phyloP scores from a whole-genome alignment of 805 yeast genomes.

The Metschnikowia cubensis region DNA sequence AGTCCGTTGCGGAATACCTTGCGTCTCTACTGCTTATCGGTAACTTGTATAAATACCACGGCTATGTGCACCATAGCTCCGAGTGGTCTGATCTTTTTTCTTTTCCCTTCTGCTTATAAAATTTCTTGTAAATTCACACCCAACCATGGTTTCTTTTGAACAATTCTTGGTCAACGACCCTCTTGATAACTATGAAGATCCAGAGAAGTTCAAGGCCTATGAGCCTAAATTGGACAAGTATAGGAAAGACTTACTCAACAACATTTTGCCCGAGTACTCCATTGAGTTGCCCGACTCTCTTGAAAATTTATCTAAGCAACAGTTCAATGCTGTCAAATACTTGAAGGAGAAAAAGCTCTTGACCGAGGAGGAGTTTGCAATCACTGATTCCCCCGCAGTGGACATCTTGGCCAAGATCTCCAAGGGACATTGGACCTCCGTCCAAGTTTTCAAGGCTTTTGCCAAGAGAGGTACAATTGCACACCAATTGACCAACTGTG shows the following conservation, averaged over 20 bases:
- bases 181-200: slow-evolving; percentile 35
- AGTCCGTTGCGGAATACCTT: background rate
- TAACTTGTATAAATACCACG: background rate
- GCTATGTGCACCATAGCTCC: background rate
- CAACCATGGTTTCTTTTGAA: slow-evolving; percentile 16
- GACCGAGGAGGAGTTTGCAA: slow-evolving; percentile 36
- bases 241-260: slow-evolving; percentile 31
- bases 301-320: slow-evolving; percentile 30
- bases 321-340: slow-evolving; percentile 36
- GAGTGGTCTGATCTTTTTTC: too few species aligned
- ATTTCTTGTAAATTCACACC: background rate
- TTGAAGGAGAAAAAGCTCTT: slow-evolving; percentile 33
- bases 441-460: slow-evolving; percentile 55
- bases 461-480: slow-evolving; percentile 62
- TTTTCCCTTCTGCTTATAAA: background rate
- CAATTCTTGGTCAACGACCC: slow-evolving; percentile 30
- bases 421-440: slow-evolving; percentile 44
- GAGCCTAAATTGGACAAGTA: slow-evolving; percentile 46
- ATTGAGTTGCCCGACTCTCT: slow-evolving; percentile 31
- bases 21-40: slow-evolving; percentile 1
- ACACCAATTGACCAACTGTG: slow-evolving; percentile 58
- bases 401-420: slow-evolving; percentile 43
- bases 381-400: slow-evolving; percentile 43
- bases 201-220: slow-evolving; percentile 40
- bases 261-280: slow-evolving; percentile 40